Conservation (phyloP, 2,329 filamentous ascomycete species). For the Pyrenophora graminea region DNA sequence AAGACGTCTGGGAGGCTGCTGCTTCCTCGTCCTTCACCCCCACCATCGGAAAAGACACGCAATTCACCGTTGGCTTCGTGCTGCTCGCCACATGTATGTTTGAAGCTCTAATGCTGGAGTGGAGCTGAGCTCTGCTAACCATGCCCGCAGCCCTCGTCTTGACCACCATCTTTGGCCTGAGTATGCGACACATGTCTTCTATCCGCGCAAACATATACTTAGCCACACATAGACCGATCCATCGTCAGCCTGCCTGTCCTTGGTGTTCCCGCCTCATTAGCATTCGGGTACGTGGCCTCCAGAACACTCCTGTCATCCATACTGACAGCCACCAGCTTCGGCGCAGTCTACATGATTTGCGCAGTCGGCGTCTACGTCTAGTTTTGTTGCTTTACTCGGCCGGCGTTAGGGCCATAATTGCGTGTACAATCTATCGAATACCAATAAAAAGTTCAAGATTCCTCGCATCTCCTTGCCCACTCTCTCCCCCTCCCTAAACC, state of each 20-base stretch:
- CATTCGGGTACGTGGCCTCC: conserved; percentile 73
- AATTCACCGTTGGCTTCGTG: conserved; percentile 79
- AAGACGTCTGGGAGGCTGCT: conserved; percentile 92
- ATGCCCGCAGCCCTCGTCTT: conserved; percentile 62
- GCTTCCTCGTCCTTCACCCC: conserved; percentile 84
- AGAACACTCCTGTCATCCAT: background rate
- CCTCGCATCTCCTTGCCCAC: conserved; percentile 10
- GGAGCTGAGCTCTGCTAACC: conserved; percentile 32
- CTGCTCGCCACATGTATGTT: conserved; percentile 69
- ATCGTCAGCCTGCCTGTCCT: conserved; percentile 75
- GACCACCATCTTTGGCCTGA: conserved; percentile 81
- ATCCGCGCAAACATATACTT: conserved; percentile 8
- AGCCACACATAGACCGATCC: conserved; percentile 81
- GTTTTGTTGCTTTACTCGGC: conserved; percentile 34
- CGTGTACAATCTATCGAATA: conserved; percentile 47
- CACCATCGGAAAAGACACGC: conserved; percentile 75
- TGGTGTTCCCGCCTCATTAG: conserved; percentile 83
- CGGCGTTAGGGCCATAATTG: conserved; percentile 33
- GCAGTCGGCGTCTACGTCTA: conserved; percentile 98
- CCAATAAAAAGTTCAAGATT: conserved; percentile 42
- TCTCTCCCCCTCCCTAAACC: background rate
- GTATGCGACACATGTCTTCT: conserved; percentile 57
- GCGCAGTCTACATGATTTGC: conserved; percentile 98
- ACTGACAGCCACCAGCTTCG: conserved; percentile 65
- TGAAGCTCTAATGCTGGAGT: conserved; percentile 10